A percentile compares a stretch with the other conserved stretches of the same genome.
Conservation (phyloP, 2,329 filamentous ascomycete genomes). For the Neofusicoccum cordaticola region DNA sequence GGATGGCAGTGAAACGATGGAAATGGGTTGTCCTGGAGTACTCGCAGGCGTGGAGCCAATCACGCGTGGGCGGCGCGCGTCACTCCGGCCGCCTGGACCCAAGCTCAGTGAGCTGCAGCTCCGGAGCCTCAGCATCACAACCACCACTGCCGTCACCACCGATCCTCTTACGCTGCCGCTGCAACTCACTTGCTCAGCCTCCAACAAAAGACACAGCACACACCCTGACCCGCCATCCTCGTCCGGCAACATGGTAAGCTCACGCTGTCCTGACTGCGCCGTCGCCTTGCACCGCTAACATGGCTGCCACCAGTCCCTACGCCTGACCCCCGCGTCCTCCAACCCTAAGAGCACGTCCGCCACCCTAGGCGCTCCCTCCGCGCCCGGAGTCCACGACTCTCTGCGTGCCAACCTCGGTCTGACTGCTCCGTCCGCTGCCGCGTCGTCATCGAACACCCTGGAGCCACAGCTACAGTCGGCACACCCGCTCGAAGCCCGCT, state of each 20-base stretch:
- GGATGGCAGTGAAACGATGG: too few species aligned
- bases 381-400: constrained; percentile 88
- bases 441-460: constrained; percentile 24
- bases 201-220: background rate
- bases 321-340: constrained; percentile 72
- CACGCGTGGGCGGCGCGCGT: constrained; percentile 12
- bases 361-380: constrained; percentile 70
- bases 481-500: constrained; percentile 89
- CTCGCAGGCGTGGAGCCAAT: background rate
- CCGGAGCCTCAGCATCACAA: constrained; percentile 12
- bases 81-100: constrained; percentile 12
- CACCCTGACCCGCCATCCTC: background rate
- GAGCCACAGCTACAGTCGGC: constrained; percentile 55
- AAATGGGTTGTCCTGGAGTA: too few species aligned
- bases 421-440: constrained; percentile 37
- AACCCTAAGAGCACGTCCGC: constrained; percentile 59
- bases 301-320: constrained; percentile 55
- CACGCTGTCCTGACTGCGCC: background rate
- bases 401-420: constrained; percentile 78
- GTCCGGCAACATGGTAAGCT: background rate
- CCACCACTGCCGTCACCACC: constrained; percentile 2
- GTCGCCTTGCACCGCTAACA: background rate
- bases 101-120: constrained; percentile 15
- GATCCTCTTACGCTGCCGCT: background rate
- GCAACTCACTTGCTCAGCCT: background rate